These are phyloP conservation scores for Ustilago tritici DNA, from an alignment of 1,284 basidiomycete genomes.

Conservation along the genomic window DNA sequence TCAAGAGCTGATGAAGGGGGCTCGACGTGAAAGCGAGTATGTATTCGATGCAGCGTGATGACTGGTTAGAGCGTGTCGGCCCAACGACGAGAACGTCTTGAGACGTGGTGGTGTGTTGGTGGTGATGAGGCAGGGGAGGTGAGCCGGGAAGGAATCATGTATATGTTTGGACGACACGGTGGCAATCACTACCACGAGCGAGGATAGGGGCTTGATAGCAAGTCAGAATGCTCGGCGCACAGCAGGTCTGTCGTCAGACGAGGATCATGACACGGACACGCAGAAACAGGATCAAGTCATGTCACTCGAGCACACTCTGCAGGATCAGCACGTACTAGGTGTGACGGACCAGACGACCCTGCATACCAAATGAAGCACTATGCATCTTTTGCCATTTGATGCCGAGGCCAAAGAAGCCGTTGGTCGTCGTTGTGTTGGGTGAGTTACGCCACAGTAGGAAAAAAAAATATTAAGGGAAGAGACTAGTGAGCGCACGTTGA, in stretches of 20 bases:
- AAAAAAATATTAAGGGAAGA: not conserved
- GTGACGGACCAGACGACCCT: conserved; percentile 1
- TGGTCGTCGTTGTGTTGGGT: conserved; percentile 5
- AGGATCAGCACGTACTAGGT: not conserved
- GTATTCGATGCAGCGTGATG: not conserved
- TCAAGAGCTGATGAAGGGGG: not conserved
- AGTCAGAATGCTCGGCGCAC: not conserved
- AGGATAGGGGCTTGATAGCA: not conserved
- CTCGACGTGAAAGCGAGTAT: not conserved
- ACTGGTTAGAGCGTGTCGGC: not conserved
- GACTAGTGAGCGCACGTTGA: conserved; percentile 41
- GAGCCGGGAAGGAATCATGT: not conserved
- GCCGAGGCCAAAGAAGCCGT: conserved; percentile 12
- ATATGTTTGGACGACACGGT: not conserved
- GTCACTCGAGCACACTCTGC: not conserved
- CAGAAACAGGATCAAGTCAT: not conserved
- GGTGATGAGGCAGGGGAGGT: not conserved
- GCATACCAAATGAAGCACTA: not conserved
- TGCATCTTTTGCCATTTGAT: conserved; percentile 7
- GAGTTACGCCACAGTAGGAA: not conserved
- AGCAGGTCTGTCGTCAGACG: not conserved
- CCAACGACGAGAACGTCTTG: not conserved
- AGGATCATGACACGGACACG: not conserved
- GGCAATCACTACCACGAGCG: not conserved
- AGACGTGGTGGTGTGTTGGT: not conserved